These are phyloP conservation scores for Saccharata proteae DNA, from an alignment of 2,329 filamentous ascomycete genomes.

Conservation along the genomic window DNA sequence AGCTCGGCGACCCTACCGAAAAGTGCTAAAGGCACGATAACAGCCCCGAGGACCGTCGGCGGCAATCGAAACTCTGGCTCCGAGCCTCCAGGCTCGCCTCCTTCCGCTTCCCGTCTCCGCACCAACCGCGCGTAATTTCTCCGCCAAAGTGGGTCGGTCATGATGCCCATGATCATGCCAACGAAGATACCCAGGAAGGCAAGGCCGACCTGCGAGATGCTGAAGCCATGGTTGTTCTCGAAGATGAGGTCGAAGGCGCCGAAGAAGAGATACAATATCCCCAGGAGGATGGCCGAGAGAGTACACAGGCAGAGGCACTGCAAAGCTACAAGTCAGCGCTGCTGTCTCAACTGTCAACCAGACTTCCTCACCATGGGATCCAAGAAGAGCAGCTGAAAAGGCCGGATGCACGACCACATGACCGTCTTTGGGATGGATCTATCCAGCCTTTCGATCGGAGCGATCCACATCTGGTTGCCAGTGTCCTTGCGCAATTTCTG, in stretches of 20 bases:
- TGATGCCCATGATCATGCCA: constrained; percentile 54
- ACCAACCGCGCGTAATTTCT: constrained; percentile 47
- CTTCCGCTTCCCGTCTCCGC: constrained; percentile 38
- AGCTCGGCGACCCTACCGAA: constrained; percentile 45
- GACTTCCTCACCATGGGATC: constrained; percentile 57
- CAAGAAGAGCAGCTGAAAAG: constrained; percentile 65
- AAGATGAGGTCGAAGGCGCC: constrained; percentile 80
- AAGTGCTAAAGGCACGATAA: constrained; percentile 67
- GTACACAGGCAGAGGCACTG: constrained; percentile 63
- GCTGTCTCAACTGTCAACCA: constrained; percentile 1
- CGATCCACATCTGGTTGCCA: constrained; percentile 63
- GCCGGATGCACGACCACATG: constrained; percentile 44
- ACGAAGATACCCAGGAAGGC: constrained; percentile 61
- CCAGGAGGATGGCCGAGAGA: constrained; percentile 73
- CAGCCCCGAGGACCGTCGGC: constrained; percentile 51
- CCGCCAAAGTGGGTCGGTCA: constrained; percentile 55
- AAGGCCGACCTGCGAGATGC: constrained; percentile 67
- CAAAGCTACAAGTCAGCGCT: constrained; percentile 2
- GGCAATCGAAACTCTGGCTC: constrained; percentile 84
- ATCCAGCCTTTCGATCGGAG: constrained; percentile 61
- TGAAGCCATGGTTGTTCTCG: constrained; percentile 59
- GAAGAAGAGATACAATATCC: constrained; percentile 83
- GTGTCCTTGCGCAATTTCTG: constrained; percentile 57
- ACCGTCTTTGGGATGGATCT: constrained; percentile 50
- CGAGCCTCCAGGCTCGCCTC: constrained; percentile 43